Percentiles rank a stretch among this genome's conserved stretches.
phyloP scores from a whole-genome alignment of 306 rosid species.

The Gleditsia sinensis region DNA sequence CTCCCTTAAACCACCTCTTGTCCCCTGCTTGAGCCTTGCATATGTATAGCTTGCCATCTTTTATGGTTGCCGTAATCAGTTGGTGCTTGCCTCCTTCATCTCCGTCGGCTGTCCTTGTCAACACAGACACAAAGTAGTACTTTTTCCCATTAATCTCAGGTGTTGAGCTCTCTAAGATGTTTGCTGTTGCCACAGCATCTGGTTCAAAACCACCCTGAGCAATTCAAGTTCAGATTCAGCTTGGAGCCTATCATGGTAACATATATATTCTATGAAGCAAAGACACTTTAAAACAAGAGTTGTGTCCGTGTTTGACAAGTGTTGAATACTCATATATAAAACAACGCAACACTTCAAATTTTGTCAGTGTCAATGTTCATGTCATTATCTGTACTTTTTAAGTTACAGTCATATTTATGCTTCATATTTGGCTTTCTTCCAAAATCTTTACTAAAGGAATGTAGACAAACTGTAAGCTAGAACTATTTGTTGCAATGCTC shows the following conservation, averaged over 20 bases:
- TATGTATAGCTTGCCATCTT: slow-evolving; percentile 82
- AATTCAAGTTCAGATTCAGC: slow-evolving; percentile 33
- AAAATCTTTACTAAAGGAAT: neutral
- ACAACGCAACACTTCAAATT: neutral
- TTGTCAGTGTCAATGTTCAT: neutral
- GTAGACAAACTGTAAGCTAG: neutral
- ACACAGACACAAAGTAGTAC: slow-evolving; percentile 66
- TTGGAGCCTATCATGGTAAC: neutral
- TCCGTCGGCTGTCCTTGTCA: slow-evolving; percentile 98
- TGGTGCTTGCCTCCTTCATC: slow-evolving; percentile 98
- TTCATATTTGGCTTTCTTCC: neutral
- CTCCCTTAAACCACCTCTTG: slow-evolving; percentile 99
- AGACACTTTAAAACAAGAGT: neutral
- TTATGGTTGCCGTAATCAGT: slow-evolving; percentile 77
- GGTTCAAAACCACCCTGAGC: slow-evolving; percentile 87
- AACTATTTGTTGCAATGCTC: neutral
- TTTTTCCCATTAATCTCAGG: slow-evolving; percentile 51
- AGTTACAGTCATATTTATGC: neutral
- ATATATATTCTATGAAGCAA: neutral
- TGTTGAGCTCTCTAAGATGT: slow-evolving; percentile 60
- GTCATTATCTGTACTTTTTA: neutral
- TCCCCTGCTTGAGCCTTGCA: slow-evolving; percentile 99
- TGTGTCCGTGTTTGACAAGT: neutral
- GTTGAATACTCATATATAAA: neutral
- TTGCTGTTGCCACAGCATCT: slow-evolving; percentile 83